phyloP scores from a whole-genome alignment of 371 early-diverging fungal genomes.

The Rhizopus microsporus region DNA sequence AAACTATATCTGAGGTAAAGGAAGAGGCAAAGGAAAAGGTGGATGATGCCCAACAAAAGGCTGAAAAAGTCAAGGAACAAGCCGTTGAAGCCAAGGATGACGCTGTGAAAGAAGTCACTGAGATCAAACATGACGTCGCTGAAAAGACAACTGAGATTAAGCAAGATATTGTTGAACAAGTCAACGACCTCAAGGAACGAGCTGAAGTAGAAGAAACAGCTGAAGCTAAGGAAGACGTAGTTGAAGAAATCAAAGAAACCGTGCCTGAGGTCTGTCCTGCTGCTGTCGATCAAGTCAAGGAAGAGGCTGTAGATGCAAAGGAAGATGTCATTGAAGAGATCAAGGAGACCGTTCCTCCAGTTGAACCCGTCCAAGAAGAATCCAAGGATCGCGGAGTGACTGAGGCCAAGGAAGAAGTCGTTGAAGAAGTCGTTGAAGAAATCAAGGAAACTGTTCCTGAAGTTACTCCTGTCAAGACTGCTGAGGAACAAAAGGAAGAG shows the following conservation, averaged over 20 bases:
- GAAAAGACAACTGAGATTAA: neutral
- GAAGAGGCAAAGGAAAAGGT: slow-evolving; percentile 6
- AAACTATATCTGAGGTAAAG: neutral
- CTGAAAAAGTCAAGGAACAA: slow-evolving; percentile 23
- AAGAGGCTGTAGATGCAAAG: slow-evolving; percentile 29
- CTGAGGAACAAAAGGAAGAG: neutral
- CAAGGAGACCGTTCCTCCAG: slow-evolving; percentile 2
- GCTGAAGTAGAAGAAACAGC: slow-evolving; percentile 1
- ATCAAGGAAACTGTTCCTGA: slow-evolving; percentile 8
- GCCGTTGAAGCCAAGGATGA: slow-evolving; percentile 27
- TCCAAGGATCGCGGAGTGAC: neutral
- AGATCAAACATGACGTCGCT: neutral
- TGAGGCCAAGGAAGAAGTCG: slow-evolving; percentile 7
- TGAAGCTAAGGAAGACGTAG: slow-evolving; percentile 3
- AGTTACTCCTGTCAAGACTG: neutral
- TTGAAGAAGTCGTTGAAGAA: neutral
- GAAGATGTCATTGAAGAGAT: slow-evolving; percentile 11
- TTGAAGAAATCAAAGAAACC: slow-evolving; percentile 1
- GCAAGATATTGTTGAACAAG: slow-evolving; percentile 4
- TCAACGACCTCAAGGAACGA: too few species aligned
- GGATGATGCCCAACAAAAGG: slow-evolving; percentile 23
- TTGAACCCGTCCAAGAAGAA: slow-evolving; percentile 6
- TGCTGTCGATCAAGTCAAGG: slow-evolving; percentile 23
- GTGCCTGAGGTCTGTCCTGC: slow-evolving; percentile 14
- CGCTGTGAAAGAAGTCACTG: neutral